phyloP scores from a whole-genome alignment of 208 protist species.

The Trypanosoma rangeli region DNA sequence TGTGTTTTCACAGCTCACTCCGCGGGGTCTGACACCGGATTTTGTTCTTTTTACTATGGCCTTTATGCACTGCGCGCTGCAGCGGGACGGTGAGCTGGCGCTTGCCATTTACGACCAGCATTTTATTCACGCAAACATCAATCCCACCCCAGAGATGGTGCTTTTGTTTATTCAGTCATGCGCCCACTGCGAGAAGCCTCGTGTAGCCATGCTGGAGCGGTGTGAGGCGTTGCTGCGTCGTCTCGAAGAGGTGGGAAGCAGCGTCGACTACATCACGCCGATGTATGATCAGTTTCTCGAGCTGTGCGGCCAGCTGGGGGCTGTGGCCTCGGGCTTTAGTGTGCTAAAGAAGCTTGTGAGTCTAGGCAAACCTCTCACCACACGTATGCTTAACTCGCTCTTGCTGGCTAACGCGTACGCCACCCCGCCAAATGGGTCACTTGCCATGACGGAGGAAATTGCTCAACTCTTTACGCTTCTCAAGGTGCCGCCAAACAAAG shows the following conservation, averaged over 20 bases:
- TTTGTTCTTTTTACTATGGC: slow-evolving; percentile 77
- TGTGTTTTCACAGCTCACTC: slow-evolving; percentile 60
- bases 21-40: slow-evolving; percentile 73
- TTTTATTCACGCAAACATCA: slow-evolving; percentile 58
- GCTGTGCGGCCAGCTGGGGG: slow-evolving; percentile 72
- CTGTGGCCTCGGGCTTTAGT: slow-evolving; percentile 70
- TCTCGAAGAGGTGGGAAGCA: slow-evolving; percentile 70
- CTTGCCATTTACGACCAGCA: slow-evolving; percentile 73
- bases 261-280: slow-evolving; percentile 46
- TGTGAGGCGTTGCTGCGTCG: slow-evolving; percentile 54
- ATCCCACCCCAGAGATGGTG: slow-evolving; percentile 84
- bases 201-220: slow-evolving; percentile 57
- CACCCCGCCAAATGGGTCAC: slow-evolving; percentile 44
- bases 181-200: slow-evolving; percentile 48
- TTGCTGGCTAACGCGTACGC: slow-evolving; percentile 83
- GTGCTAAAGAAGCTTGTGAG: slow-evolving; percentile 71
- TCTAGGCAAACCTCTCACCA: slow-evolving; percentile 77
- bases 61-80: slow-evolving; percentile 78
- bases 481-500: slow-evolving; percentile 53
- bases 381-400: slow-evolving; percentile 82
- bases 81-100: slow-evolving; percentile 77
- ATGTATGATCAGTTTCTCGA: slow-evolving; percentile 87
- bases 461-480: slow-evolving; percentile 62
- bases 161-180: slow-evolving; percentile 81
- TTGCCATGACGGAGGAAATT: slow-evolving; percentile 71